Evolutionary conservation across 1,139 yeast species (phyloP), one percentile per base, ranked within the genome.

Genomic region (Zygoascus sp.): DNA sequence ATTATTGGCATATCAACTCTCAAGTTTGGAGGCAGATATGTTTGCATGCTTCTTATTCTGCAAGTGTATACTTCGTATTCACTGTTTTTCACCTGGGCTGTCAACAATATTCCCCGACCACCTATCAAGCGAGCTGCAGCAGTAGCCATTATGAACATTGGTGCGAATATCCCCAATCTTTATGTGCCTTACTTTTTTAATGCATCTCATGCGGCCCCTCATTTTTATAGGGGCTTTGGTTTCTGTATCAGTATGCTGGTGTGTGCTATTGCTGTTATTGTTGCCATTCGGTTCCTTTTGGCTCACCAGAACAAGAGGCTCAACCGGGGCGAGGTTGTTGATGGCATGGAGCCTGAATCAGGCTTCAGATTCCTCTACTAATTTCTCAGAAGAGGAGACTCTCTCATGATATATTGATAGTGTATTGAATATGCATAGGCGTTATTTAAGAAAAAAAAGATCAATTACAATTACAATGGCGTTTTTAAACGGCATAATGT

Each of bases 51-150:
- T 59, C 65, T 79, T 48, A 76, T 79, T 80, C 75, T 79, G 49
- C 81, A 81, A 32, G 62, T 78, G 47, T 78, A 78, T 58, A 76
- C 80, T 58, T 72, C 81, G 0, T 79, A 76, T 59, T 76, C 79
- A 15, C 72, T 75, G 4, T 74, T 75, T 44, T 67, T 77, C 45
- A 70, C 83, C 1, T 79, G 83, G 81, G 71, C 76, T 68, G 72
- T 81, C 8, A 75, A 75, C 55, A 72, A 73, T 54, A 59, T 67
- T 8, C 66, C 80, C 36, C 67, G 79, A 53, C 79, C 79, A n/a
- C 79, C 78, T 22, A 64, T 72, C 49, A 73, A 74, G 58, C 67
- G 78, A 60, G 78, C 78, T 6, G 72, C 73, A 16, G 58, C 58
- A 7, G 49, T 56, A 37, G 59, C 59, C n/a, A 23, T 53, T 20